Conservation (phyloP, 495 filamentous ascomycete species). For the Alectoria sarmentosa region DNA sequence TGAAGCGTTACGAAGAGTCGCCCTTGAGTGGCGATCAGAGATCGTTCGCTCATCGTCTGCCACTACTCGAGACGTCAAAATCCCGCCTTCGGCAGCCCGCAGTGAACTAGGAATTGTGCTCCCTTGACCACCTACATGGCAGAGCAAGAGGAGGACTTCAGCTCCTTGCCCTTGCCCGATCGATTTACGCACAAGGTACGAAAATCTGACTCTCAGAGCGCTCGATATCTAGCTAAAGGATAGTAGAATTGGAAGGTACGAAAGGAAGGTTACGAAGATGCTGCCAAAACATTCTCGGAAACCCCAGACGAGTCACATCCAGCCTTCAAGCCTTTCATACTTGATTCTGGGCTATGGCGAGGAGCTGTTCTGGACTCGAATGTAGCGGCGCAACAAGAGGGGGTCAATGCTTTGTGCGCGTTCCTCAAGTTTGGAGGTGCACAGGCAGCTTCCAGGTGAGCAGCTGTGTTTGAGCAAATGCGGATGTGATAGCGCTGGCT, state of each 20-base stretch:
- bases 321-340: constrained; percentile 75
- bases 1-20: background rate
- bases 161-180: constrained; percentile 70
- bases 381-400: constrained; percentile 94
- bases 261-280: constrained; percentile 92
- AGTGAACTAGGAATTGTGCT: background rate
- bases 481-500: constrained; percentile 12
- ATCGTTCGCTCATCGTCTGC: background rate
- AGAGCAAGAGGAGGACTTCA: constrained; percentile 73
- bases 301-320: constrained; percentile 84
- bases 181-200: constrained; percentile 82
- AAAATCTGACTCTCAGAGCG: background rate
- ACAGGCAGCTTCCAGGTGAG: constrained; percentile 67
- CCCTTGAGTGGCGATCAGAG: background rate
- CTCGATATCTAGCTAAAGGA: constrained; percentile 10
- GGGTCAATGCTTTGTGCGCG: constrained; percentile 74
- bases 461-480: constrained; percentile 2
- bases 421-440: constrained; percentile 83
- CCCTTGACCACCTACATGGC: constrained; percentile 35
- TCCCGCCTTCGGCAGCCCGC: background rate
- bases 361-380: constrained; percentile 91
- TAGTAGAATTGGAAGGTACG: constrained; percentile 89
- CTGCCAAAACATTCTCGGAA: constrained; percentile 73
- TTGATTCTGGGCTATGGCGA: constrained; percentile 85
- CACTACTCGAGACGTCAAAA: background rate